These are phyloP conservation scores for Parsonsia alboflavescens DNA, from an alignment of 257 asterid species.

Conservation along the genomic window DNA sequence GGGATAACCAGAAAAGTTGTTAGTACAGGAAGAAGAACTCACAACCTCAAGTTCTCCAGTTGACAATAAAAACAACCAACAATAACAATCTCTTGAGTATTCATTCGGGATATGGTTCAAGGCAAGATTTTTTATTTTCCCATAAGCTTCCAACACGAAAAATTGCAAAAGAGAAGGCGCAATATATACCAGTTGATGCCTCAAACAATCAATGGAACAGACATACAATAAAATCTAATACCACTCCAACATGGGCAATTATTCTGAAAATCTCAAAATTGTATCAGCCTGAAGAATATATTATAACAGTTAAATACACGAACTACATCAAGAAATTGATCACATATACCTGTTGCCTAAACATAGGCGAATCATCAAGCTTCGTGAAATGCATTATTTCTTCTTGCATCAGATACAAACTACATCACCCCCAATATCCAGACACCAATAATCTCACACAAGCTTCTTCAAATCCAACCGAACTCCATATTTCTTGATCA, in stretches of 20 bases:
- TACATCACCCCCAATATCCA: constrained; percentile 21
- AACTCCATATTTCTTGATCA: constrained; percentile 5
- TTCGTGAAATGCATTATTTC: constrained; percentile 59
- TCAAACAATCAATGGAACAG: neutral
- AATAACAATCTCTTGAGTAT: too few relatives aligned
- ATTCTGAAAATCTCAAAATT: neutral
- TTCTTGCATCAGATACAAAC: constrained; percentile 48
- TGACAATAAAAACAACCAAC: too few relatives aligned
- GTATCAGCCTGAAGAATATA: neutral
- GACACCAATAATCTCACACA: constrained; percentile 5
- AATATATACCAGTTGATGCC: neutral
- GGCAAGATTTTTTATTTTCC: neutral
- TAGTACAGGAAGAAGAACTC: neutral
- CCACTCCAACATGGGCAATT: neutral
- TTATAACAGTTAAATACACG: neutral
- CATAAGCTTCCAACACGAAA: neutral
- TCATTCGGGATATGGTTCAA: neutral
- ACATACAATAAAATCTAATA: neutral
- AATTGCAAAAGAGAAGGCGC: neutral
- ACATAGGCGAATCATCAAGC: constrained; percentile 97
- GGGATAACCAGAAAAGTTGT: neutral
- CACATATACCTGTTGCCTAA: constrained; percentile 84
- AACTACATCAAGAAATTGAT: neutral
- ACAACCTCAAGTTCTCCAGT: neutral
- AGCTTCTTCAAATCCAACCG: constrained; percentile 11